Base-by-base conservation (phyloP, 2,329 filamentous ascomycete species). In the Pseudocercospora eumusae region DNA sequence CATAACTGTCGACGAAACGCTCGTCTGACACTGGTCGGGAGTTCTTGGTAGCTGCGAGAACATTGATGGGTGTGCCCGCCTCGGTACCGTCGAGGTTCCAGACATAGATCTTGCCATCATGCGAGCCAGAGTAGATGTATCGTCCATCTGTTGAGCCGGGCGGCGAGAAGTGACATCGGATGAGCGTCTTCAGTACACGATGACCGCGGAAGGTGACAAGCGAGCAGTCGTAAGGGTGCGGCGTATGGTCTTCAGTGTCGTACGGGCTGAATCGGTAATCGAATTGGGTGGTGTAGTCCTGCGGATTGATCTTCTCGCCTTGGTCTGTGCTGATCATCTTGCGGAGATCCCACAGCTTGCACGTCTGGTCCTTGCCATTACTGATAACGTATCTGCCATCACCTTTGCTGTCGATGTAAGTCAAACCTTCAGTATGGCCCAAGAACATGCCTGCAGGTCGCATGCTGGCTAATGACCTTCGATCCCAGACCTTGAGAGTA, bases 331-430 rank as follows among this genome's bases (percentile, higher is more conserved):
- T 87, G 81, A 95, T 90, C 83, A 92, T 93, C 82, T 91, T 96
- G 56, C 93, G 84, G 60, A 97, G 75, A 75, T 99, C 95, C 95
- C 95, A 99, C 0, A 99, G 83, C 77, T 98, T 98, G 86, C 96
- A 96, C 45, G 88, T 93, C 76, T 98, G 95, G 73, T 99, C 95
- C 74, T 98, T 99, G 64, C 87, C 91, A 71, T 99, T 99, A 68
- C 89, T 93, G 25, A 99, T 84, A 8, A 98, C 89, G 75, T 98
- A 98, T 60, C 93, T 85, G 2, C 87, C 86, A 71, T 96, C 92
- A 44, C 90, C 91, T 82, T 98, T 93, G 76, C 89, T 93, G 73
- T 88, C 86, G 33, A 88, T 85, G 64, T 87, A 88, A 0, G 86
- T 88, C 55, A 88, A 69, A 6, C 86, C 86, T 74, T 88, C 86